phyloP scores from a whole-genome alignment of 768 basidiomycete species.

The Russula emetica region DNA sequence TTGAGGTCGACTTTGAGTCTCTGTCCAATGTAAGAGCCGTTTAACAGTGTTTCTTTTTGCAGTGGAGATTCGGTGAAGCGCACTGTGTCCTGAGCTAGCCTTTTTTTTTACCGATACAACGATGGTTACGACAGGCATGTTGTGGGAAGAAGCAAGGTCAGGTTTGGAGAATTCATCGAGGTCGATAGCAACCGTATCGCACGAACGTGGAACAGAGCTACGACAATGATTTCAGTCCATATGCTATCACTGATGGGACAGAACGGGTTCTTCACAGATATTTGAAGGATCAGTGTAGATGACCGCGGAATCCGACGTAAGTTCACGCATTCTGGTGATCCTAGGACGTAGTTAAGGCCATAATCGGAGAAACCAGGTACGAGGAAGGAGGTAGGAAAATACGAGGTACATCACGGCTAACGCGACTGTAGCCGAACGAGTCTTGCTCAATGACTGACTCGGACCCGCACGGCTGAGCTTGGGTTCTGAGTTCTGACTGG shows the following conservation, averaged over 20 bases:
- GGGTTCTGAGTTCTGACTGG: slow-evolving; percentile 11
- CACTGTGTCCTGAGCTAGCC: not conserved
- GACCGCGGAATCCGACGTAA: not conserved
- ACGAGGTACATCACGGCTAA: too few species aligned
- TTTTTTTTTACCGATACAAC: not conserved
- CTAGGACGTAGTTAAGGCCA: not conserved
- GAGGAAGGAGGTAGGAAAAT: not conserved
- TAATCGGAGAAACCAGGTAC: not conserved
- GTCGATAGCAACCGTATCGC: not conserved
- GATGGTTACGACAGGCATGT: not conserved
- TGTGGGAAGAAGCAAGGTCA: not conserved
- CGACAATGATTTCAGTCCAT: too few species aligned
- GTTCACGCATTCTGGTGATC: not conserved
- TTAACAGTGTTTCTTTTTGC: not conserved
- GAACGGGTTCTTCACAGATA: not conserved
- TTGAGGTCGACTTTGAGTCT: not conserved
- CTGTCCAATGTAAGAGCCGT: not conserved
- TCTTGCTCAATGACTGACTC: not conserved
- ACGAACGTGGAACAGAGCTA: too few species aligned
- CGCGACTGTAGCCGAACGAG: not conserved
- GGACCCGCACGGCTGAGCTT: too few species aligned
- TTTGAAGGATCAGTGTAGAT: not conserved
- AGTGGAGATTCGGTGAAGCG: not conserved
- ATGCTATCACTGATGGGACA: too few species aligned
- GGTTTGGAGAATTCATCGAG: not conserved